Evolutionary conservation across 2,329 filamentous ascomycete species (phyloP).

Genomic region (Colletotrichum musicola): DNA sequence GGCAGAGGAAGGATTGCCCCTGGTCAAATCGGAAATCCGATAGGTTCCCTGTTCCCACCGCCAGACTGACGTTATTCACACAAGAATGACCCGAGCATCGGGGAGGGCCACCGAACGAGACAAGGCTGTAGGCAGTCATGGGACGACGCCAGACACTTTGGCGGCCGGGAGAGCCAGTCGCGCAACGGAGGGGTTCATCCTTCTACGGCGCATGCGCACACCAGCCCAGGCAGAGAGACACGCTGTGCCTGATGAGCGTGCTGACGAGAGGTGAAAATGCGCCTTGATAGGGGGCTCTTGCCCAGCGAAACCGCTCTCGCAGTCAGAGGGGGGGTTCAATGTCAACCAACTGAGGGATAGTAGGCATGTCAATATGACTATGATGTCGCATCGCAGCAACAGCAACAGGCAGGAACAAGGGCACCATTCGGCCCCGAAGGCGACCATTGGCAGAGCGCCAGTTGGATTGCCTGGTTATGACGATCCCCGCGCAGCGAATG

Average conservation of each 20-base stretch:
- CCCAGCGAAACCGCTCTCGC: neutral
- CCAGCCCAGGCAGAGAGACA: neutral
- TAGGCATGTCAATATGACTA: too few species aligned
- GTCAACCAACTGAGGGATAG: neutral
- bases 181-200: neutral
- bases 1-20: neutral
- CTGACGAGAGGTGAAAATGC: conserved; percentile 15
- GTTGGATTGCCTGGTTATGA: conserved; percentile 16
- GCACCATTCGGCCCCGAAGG: conserved; percentile 4
- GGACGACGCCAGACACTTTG: neutral
- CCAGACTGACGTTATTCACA: conserved; percentile 18
- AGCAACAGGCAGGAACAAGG: too few species aligned
- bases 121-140: neutral
- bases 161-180: neutral
- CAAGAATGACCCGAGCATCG: neutral
- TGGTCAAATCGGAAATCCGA: neutral
- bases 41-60: conserved; percentile 6
- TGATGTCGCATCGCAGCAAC: neutral
- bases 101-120: neutral
- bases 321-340: neutral
- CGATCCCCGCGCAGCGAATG: conserved; percentile 22
- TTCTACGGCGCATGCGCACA: neutral
- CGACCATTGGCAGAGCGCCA: conserved; percentile 20
- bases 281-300: conserved; percentile 4
- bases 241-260: conserved; percentile 23